A percentile compares a stretch with the other conserved stretches of the same genome.
Conservation (phyloP, 1,139 yeast genomes). For the Torulaspora globosa region DNA sequence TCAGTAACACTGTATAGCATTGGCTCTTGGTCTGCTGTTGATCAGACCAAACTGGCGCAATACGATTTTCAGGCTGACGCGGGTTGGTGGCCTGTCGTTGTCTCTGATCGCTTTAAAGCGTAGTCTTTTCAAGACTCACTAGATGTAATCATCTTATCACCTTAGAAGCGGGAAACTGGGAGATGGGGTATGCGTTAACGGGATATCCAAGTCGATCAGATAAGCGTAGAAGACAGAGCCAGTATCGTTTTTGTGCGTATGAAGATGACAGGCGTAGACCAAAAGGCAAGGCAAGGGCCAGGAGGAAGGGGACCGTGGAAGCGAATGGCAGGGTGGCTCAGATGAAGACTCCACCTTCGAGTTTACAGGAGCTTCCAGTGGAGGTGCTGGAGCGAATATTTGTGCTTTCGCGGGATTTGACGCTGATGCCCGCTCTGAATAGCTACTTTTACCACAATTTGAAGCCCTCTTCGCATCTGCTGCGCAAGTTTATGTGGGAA, state of each 20-base stretch:
- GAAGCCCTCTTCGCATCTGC: constrained; percentile 8
- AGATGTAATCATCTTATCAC: neutral
- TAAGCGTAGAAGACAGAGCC: constrained; percentile 3
- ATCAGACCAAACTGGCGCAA: neutral
- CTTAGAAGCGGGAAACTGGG: neutral
- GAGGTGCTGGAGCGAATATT: constrained; percentile 14
- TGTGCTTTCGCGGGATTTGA: constrained; percentile 9
- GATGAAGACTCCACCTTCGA: neutral
- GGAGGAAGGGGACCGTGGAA: neutral
- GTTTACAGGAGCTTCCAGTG: constrained; percentile 13
- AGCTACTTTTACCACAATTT: constrained; percentile 6
- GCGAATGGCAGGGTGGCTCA: neutral
- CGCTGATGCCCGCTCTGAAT: constrained; percentile 9
- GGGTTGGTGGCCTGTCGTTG: neutral
- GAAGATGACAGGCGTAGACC: neutral
- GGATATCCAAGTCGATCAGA: constrained; percentile 20
- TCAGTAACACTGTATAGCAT: too few relatives aligned
- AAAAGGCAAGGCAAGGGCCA: neutral
- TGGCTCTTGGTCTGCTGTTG: too few relatives aligned
- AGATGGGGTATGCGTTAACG: constrained; percentile 24
- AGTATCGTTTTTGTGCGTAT: neutral
- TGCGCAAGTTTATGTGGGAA: constrained; percentile 9
- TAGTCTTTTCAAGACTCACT: neutral
- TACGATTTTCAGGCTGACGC: neutral
- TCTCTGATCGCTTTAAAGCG: neutral